Percentiles rank a stretch among this genome's conserved stretches.
These are phyloP conservation scores for Ustilago tritici DNA, from an alignment of 1,284 basidiomycete genomes.

Conservation along the genomic window DNA sequence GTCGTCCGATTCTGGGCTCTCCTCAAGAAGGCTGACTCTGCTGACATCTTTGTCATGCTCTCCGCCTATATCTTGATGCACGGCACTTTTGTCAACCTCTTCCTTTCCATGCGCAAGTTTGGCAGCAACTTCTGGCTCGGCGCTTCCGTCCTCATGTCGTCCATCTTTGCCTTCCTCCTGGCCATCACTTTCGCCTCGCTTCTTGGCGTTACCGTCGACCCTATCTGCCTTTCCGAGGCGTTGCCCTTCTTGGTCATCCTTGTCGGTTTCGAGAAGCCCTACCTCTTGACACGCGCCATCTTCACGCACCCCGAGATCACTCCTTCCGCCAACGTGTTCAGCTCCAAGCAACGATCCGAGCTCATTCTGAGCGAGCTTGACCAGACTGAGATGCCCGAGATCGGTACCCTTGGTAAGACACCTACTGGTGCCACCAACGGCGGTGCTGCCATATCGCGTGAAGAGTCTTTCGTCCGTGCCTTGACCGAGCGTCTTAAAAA, in stretches of 20 bases:
- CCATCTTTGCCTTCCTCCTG: constrained; percentile 87
- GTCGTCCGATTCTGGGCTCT: constrained; percentile 67
- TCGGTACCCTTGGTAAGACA: constrained; percentile 37
- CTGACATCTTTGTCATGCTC: constrained; percentile 95
- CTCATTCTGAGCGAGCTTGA: constrained; percentile 49
- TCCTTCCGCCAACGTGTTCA: constrained; percentile 61
- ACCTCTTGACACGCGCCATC: constrained; percentile 88
- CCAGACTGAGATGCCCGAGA: constrained; percentile 42
- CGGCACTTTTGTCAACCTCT: constrained; percentile 83
- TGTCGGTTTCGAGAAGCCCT: constrained; percentile 97
- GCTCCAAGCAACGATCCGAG: constrained; percentile 37
- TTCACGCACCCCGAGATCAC: constrained; percentile 84
- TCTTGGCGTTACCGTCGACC: constrained; percentile 88
- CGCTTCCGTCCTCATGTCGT: constrained; percentile 83
- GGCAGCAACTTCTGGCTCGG: constrained; percentile 72
- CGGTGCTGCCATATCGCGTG: constrained; percentile 44
- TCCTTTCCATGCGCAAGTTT: constrained; percentile 69
- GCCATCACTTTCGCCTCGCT: constrained; percentile 86
- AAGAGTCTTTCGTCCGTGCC: constrained; percentile 68
- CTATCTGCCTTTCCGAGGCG: constrained; percentile 91
- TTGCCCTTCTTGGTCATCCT: constrained; percentile 97
- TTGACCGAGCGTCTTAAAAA: constrained; percentile 66
- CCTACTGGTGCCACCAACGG: constrained; percentile 32
- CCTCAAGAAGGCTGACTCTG: constrained; percentile 84
- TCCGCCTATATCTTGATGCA: constrained; percentile 97